phyloP scores from a whole-genome alignment of 108 stramenopile genomes.

The Schizochytrium sp. region DNA sequence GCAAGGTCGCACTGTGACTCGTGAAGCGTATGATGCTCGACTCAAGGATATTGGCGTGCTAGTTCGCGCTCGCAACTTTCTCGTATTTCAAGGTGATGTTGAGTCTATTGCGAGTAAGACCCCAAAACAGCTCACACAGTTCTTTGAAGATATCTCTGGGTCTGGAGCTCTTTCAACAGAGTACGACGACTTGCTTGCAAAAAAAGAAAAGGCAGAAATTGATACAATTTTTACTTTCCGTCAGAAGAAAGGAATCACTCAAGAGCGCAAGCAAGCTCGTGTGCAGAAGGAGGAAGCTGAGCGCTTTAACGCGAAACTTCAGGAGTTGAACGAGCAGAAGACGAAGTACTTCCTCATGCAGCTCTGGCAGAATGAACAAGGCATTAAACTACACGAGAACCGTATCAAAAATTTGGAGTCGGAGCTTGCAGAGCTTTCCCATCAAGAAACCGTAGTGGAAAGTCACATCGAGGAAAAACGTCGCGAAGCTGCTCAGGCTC shows the following conservation, averaged over 20 bases:
- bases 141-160: slow-evolving; percentile 92
- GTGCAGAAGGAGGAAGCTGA: slow-evolving; percentile 84
- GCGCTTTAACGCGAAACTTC: slow-evolving; percentile 80
- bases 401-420: slow-evolving; percentile 74
- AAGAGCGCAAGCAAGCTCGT: slow-evolving; percentile 2
- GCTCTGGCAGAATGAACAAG: slow-evolving; percentile 88
- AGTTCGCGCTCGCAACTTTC: slow-evolving; percentile 96
- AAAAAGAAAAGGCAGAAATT: slow-evolving; percentile 80
- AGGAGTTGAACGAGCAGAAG: slow-evolving; percentile 80
- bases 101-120: slow-evolving; percentile 92
- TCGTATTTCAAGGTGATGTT: slow-evolving; percentile 99
- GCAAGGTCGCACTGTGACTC: slow-evolving; percentile 81
- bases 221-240: background rate
- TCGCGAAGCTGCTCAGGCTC: slow-evolving; percentile 79
- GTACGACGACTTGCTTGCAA: slow-evolving; percentile 82
- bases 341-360: slow-evolving; percentile 91
- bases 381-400: slow-evolving; percentile 83
- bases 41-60: slow-evolving; percentile 90
- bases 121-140: slow-evolving; percentile 89
- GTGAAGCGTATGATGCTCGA: slow-evolving; percentile 84
- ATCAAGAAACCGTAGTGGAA: slow-evolving; percentile 77
- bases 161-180: slow-evolving; percentile 80
- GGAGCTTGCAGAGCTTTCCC: slow-evolving; percentile 76
- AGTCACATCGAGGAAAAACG: slow-evolving; percentile 80
- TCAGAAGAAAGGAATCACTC: background rate